Base-by-base conservation (phyloP, 345 rosid genomes). In the Durio zibethinus region DNA sequence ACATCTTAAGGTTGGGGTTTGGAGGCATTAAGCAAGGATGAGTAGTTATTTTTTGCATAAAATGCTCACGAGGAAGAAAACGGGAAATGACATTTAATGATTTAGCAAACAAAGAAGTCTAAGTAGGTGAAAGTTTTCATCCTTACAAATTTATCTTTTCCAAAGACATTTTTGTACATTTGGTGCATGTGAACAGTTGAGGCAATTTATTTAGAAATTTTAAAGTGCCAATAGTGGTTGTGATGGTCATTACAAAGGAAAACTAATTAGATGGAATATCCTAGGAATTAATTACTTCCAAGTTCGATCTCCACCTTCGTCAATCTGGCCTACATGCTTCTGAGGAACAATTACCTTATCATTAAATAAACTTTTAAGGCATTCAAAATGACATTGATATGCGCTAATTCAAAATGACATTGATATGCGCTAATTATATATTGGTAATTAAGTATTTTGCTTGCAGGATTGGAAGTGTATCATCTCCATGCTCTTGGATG, bases 401-500 rank as follows among this genome's bases (percentile, higher is more conserved):
- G n/a, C n/a, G n/a, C n/a, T n/a, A n/a, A 36, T 65, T n/a, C 4
- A 21, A 65, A 36, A 33, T 65, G 71, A 21, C 4, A 38, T 65
- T 16, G 4, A 12, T 35, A 36, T 8, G 71, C 15, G 11, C 29
- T 71, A 50, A 21, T 5, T 71, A 27, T 50, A 16, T 7, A 4
- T 50, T 25, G 53, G 12, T 77, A 21, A 14, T 62, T 33, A 54
- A 33, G 38, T 45, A 21, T 68, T 83, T 62, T 50, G 29, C 68
- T 77, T 78, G 62, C 90, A 94, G 98, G 97, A 92, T 78, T 94
- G 98, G 98, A 94, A 91, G 78, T 89, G 98, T 84, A 91, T 94
- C 79, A 89, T 90, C 81, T 90, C 94, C 80, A 90, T 90, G 92
- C 90, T 94, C 43, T 80, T 92, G 88, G 94, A 91, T 83, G 94